Base-by-base conservation (phyloP, 768 basidiomycete species). In the Naganishia antarctica region DNA sequence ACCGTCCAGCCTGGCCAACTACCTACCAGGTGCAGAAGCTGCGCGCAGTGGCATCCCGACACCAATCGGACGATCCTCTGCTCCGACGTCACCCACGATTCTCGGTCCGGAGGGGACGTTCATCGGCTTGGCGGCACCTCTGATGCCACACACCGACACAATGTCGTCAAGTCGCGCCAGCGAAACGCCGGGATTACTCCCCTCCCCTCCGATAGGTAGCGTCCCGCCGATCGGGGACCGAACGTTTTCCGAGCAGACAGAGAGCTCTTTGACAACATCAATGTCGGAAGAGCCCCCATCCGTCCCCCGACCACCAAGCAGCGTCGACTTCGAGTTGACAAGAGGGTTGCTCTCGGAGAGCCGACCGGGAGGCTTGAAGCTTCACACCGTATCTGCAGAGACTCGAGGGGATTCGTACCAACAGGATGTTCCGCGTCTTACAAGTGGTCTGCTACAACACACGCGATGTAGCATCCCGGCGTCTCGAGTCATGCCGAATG, bases 401-500 rank as follows among this genome's bases (percentile, higher is more conserved):
- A 5, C n/a, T 23, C 16, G 18, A n/a, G n/a, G n/a, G n/a, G n/a
- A n/a, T 23, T 6, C 21, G 4, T 25, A 40, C 28, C 57, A 59
- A 11, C 57, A 37, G 4, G 57, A 23, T n/a, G 57, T 64, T 3
- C 63, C 63, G 9, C 15, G 44, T 3, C 63, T 79, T 26, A 64
- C 72, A 9, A 58, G 72, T 2, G 57, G 67, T 15, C 89, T 94
- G 71, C 85, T 98, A 15, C 85, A 85, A 40, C 82, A 82, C 51
- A 90, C 91, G 2, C 81, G 79, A 28, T 81, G 90, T 62, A 74
- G 78, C 7, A 91, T 97, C 29, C 85, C 85, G 1, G 86, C 86
- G 61, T 91, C 90, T 13, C 85, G 87, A 51, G 90, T 97, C 62
- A 84, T 86, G 18, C 85, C 90, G 5, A 97, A 94, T 71, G 89